phyloP scores from a whole-genome alignment of 2,329 filamentous ascomycete genomes.

The Clarireedia hainanense region DNA sequence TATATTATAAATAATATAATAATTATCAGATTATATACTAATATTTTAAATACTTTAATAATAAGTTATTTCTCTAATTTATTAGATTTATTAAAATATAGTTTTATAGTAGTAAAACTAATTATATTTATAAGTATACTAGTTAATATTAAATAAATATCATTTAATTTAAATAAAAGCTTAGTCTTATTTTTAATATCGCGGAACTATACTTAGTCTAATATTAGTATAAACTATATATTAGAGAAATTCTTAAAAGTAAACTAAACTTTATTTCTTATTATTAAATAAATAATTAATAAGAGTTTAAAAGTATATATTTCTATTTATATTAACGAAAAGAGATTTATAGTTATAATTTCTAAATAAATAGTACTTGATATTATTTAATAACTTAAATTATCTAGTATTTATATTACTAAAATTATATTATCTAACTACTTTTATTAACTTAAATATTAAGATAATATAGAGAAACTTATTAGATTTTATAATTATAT shows the following conservation, averaged over 20 bases:
- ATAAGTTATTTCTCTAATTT: too few species aligned
- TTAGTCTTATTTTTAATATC: constrained; percentile 23
- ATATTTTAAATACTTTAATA: too few species aligned
- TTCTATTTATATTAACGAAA: background rate
- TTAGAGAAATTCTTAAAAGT: too few species aligned
- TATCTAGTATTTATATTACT: constrained; percentile 26
- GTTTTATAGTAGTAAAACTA: constrained; percentile 32
- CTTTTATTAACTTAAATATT: too few species aligned
- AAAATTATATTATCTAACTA: constrained; percentile 25
- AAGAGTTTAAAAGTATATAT: constrained; percentile 16
- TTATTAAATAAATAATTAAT: constrained; percentile 17
- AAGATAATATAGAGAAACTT: too few species aligned
- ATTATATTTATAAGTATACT: constrained; percentile 32
- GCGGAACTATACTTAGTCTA: constrained; percentile 18
- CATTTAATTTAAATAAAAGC: constrained; percentile 13
- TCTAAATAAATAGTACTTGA: background rate
- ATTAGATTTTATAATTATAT: too few species aligned
- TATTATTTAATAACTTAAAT: background rate
- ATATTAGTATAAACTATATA: constrained; percentile 15
- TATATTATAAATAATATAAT: too few species aligned
- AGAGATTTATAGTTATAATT: background rate
- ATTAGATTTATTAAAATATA: too few species aligned
- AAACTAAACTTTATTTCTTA: too few species aligned
- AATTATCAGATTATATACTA: too few species aligned
- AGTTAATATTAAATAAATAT: constrained; percentile 31